Base-by-base conservation (phyloP, 805 yeast genomes). In the Zygosaccharomyces bisporus region DNA sequence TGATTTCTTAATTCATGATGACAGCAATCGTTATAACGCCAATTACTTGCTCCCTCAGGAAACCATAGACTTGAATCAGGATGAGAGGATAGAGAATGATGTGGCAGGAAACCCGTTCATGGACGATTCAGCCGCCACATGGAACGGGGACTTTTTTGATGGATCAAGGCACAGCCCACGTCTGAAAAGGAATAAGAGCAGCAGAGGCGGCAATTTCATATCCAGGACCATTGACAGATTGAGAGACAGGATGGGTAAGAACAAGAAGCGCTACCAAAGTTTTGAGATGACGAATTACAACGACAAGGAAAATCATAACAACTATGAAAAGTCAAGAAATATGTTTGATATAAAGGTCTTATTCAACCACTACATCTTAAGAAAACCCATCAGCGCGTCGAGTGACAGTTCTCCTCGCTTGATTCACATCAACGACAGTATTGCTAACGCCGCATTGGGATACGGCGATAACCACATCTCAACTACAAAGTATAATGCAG, bases 401-500 rank as follows among this genome's bases (percentile, higher is more conserved):
- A 39, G 37, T 6, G 32, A 50, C 7, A 54, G 57, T n/a, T 79
- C 77, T 6, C 86, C 88, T 21, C 73, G 93, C 49, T 57, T 73
- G n/a, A 81, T 91, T 17, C 72, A 76, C 54, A 61, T 90, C 39
- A 86, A 86, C 70, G 81, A 85, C 58, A 71, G 71, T 30, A 59
- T 66, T 5, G 72, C 78, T 7, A 86, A 86, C 57, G 55, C 66
- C 6, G 65, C 76, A 2, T 72, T 71, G 48, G 73, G 81, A 2
- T 91, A 77, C 67, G 73, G 76, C 45, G 90, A 81, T 47, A 93
- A 93, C 65, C 90, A 90, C 61, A 83, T 93, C 52, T 85, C 95
- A 21, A 95, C 99, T 4, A 90, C 99, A 9, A 93, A 93, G 63
- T 93, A 95, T 70, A 95, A 93, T 62, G 67, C 81, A 47, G 95